These are phyloP conservation scores for Ceratocystis variospora DNA, from an alignment of 2,329 filamentous ascomycete species.

Conservation along the genomic window DNA sequence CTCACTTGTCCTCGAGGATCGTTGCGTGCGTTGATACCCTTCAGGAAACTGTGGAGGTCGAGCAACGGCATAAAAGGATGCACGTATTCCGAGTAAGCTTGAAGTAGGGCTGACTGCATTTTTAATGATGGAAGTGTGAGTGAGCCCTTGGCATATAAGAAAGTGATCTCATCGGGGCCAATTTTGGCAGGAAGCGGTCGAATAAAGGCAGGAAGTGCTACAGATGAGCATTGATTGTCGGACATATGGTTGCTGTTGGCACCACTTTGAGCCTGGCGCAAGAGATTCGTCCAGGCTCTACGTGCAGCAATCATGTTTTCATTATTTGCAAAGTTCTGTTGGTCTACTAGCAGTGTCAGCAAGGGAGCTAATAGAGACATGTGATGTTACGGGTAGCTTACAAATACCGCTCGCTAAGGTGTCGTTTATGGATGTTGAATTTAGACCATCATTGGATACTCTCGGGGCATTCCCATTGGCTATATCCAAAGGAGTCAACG, in stretches of 20 bases:
- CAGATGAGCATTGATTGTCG: constrained; percentile 5
- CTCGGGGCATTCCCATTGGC: constrained; percentile 2
- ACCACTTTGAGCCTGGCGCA: constrained; percentile 22
- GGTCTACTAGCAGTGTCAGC: constrained; percentile 23
- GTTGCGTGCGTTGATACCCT: constrained; percentile 50
- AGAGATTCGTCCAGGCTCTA: constrained; percentile 13
- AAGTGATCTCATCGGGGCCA: constrained; percentile 66
- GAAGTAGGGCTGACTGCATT: constrained; percentile 68
- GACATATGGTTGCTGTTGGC: constrained; percentile 21
- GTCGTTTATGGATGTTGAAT: background rate
- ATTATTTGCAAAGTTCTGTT: constrained; percentile 23
- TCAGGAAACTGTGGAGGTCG: constrained; percentile 49
- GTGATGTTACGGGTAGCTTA: background rate
- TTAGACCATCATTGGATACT: background rate
- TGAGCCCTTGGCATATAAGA: constrained; percentile 72
- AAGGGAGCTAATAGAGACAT: constrained; percentile 23
- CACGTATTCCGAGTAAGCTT: constrained; percentile 75
- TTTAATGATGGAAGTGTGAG: constrained; percentile 56
- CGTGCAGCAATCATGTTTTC: constrained; percentile 17
- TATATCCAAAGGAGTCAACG: background rate
- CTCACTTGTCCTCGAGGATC: constrained; percentile 61
- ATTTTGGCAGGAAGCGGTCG: constrained; percentile 66
- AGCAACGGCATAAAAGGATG: constrained; percentile 89
- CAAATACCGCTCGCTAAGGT: constrained; percentile 2
- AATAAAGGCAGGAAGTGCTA: constrained; percentile 52